A percentile compares a stretch with the other conserved stretches of the same genome.
These are phyloP conservation scores for Botrytis paeoniae DNA, from an alignment of 2,329 filamentous ascomycete species.

Conservation along the genomic window DNA sequence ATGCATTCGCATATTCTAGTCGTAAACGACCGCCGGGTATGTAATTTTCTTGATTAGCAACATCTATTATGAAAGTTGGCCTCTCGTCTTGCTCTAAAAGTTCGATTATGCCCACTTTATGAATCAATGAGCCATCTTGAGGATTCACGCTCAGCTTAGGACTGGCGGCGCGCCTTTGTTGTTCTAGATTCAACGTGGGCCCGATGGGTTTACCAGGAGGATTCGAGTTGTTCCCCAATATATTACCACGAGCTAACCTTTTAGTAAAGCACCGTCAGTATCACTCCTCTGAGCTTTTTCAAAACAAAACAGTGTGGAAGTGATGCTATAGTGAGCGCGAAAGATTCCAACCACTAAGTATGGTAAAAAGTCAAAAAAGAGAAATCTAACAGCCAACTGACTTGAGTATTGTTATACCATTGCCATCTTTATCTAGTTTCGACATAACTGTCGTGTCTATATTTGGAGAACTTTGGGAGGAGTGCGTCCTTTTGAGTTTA, in stretches of 20 bases:
- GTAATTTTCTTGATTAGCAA: slow-evolving; percentile 56
- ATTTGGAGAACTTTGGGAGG: slow-evolving; percentile 41
- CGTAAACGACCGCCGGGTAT: slow-evolving; percentile 51
- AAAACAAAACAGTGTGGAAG: not conserved
- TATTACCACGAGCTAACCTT: slow-evolving; percentile 13
- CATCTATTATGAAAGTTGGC: slow-evolving; percentile 73
- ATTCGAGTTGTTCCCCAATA: slow-evolving; percentile 47
- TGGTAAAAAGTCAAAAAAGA: not conserved
- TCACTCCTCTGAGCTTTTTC: not conserved
- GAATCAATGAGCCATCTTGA: slow-evolving; percentile 53
- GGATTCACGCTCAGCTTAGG: slow-evolving; percentile 38
- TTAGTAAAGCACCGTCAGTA: not conserved
- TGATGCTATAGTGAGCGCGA: not conserved
- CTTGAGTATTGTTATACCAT: slow-evolving; percentile 51
- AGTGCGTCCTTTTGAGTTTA: slow-evolving; percentile 42
- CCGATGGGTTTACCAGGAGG: slow-evolving; percentile 40
- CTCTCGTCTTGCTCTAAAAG: slow-evolving; percentile 73
- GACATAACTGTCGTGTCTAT: slow-evolving; percentile 20
- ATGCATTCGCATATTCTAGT: slow-evolving; percentile 66
- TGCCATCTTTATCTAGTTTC: slow-evolving; percentile 25
- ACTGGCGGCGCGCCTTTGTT: not conserved
- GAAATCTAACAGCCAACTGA: slow-evolving; percentile 43
- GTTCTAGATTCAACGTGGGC: not conserved
- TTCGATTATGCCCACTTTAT: slow-evolving; percentile 65
- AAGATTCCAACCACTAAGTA: not conserved